Evolutionary conservation across 768 basidiomycete species (phyloP).

Genomic region (Porphyrellus cyaneotinctus): DNA sequence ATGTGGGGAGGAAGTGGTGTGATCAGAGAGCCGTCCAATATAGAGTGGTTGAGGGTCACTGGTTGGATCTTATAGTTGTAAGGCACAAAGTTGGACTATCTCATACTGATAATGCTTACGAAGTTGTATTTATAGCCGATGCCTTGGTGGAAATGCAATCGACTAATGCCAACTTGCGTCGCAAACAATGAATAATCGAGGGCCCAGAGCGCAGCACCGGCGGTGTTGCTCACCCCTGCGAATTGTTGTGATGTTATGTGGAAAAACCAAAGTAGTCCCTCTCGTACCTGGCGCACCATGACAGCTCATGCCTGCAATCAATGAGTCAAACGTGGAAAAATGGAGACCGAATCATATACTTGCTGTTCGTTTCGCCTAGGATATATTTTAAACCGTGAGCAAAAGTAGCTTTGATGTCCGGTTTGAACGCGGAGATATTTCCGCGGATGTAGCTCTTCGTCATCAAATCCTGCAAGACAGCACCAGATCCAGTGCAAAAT

Average conservation of each 20-base stretch:
- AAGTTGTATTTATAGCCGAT: constrained; percentile 71
- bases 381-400: constrained; percentile 50
- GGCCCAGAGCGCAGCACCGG: constrained; percentile 67
- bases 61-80: constrained; percentile 55
- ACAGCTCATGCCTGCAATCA: constrained; percentile 30
- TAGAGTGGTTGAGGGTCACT: constrained; percentile 51
- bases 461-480: constrained; percentile 61
- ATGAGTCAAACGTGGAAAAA: not conserved
- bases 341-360: constrained; percentile 29
- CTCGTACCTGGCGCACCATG: constrained; percentile 33
- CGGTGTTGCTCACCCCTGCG: constrained; percentile 60
- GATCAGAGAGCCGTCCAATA: constrained; percentile 49
- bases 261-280: not conserved
- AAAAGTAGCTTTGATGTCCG: constrained; percentile 52
- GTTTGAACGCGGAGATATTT: constrained; percentile 48
- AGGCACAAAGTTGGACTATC: not conserved
- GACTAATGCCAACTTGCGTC: constrained; percentile 49
- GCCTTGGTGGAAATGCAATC: constrained; percentile 62
- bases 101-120: constrained; percentile 26
- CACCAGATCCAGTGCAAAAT: constrained; percentile 53
- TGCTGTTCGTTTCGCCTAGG: constrained; percentile 60
- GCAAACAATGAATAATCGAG: constrained; percentile 64
- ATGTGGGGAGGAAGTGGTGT: constrained; percentile 54
- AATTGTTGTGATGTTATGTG: not conserved
- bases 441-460: constrained; percentile 53